Percentiles rank a stretch among this genome's conserved stretches.
These are phyloP conservation scores for Malassezia slooffiae DNA, from an alignment of 1,284 basidiomycete species.

Conservation along the genomic window DNA sequence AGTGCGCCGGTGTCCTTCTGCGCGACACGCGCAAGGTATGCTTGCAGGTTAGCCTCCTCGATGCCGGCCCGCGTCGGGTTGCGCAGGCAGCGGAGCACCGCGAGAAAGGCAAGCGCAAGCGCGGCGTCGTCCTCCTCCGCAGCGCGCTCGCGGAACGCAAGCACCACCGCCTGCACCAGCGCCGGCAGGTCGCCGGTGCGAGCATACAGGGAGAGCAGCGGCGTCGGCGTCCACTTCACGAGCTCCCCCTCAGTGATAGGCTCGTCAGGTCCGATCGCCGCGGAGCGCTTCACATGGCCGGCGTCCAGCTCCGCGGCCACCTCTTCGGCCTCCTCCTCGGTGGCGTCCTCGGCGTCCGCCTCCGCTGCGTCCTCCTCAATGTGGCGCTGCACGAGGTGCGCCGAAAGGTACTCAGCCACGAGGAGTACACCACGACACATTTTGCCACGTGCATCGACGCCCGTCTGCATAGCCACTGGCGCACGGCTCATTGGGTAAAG, in stretches of 20 bases:
- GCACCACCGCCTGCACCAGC: not conserved
- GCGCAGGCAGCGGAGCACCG: constrained; percentile 21
- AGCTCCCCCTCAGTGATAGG: too few species aligned
- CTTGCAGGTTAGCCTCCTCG: constrained; percentile 26
- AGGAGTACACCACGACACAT: constrained; percentile 10
- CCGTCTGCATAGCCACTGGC: too few species aligned
- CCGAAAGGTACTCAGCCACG: constrained; percentile 4
- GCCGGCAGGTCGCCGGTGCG: constrained; percentile 20
- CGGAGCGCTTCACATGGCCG: too few species aligned
- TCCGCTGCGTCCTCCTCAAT: not conserved
- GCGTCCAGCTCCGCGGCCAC: too few species aligned
- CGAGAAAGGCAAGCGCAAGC: not conserved
- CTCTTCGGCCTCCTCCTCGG: not conserved
- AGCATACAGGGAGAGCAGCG: constrained; percentile 16
- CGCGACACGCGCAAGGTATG: constrained; percentile 21
- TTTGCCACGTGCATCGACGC: not conserved
- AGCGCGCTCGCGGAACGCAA: constrained; percentile 6
- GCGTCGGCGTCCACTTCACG: constrained; percentile 16
- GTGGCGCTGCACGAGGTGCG: constrained; percentile 1
- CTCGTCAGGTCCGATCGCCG: too few species aligned
- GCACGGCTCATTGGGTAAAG: constrained; percentile 11
- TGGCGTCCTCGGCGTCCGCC: not conserved
- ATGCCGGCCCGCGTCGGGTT: constrained; percentile 20
- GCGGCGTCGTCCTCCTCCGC: not conserved
- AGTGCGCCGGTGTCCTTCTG: constrained; percentile 6